Percentiles rank a stretch among this genome's conserved stretches.
Conservation (phyloP, 352 stramenopile genomes). For the Pythium oligandrum region DNA sequence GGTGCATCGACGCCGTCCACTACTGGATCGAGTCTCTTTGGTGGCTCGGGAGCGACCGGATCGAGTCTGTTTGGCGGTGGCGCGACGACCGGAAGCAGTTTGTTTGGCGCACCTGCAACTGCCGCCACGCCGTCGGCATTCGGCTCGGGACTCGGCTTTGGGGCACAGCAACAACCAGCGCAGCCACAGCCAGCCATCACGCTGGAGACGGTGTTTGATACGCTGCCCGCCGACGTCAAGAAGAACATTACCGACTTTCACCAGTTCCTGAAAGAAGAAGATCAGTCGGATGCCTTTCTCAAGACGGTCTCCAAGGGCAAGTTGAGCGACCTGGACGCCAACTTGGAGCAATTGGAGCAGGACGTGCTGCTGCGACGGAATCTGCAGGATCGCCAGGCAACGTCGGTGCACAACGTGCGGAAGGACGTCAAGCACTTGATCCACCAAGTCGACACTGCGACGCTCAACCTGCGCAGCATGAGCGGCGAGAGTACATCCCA, state of each 20-base stretch:
- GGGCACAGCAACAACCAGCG: conserved; percentile 8
- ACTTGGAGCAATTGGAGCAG: conserved; percentile 56
- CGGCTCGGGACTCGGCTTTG: conserved; percentile 13
- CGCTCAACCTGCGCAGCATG: conserved; percentile 58
- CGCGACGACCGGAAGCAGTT: no score
- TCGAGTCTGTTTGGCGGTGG: no score
- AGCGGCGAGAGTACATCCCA: conserved; percentile 41
- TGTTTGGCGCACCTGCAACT: conserved; percentile 5
- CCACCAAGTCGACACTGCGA: conserved; percentile 64
- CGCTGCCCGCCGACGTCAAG: conserved; percentile 63
- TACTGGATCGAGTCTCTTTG: no score
- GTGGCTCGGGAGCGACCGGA: no score
- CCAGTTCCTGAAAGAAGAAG: conserved; percentile 63
- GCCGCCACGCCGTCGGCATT: conserved; percentile 14
- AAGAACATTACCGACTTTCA: conserved; percentile 78
- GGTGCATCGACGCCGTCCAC: not conserved
- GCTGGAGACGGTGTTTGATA: conserved; percentile 70
- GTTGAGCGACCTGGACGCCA: conserved; percentile 47
- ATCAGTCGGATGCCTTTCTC: conserved; percentile 68
- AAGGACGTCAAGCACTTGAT: conserved; percentile 75
- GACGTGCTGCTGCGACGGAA: conserved; percentile 59
- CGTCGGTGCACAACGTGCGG: conserved; percentile 57
- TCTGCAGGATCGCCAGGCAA: conserved; percentile 47
- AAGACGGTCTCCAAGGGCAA: conserved; percentile 59
- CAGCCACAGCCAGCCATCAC: conserved; percentile 41